A percentile compares a stretch with the other conserved stretches of the same genome.
Conservation (phyloP, 306 rosid genomes). For the Abrus precatorius region DNA sequence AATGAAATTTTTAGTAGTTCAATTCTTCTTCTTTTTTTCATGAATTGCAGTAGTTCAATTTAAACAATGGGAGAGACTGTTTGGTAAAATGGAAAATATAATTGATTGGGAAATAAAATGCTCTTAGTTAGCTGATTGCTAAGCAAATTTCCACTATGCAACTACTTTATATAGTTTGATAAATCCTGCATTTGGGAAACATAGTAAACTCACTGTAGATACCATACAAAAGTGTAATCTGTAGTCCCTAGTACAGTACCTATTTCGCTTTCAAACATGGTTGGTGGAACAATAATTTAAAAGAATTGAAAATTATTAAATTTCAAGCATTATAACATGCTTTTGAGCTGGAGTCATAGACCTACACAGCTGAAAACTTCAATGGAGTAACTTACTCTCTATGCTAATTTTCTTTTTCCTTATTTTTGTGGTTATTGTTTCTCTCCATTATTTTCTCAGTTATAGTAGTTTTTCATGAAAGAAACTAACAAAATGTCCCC, state of each 20-base stretch:
- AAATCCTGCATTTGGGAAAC: slow-evolving; percentile 36
- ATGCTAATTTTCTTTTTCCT: neutral
- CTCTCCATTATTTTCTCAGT: neutral
- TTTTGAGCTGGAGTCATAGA: neutral
- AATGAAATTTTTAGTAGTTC: no score
- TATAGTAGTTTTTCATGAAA: neutral
- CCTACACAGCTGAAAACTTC: slow-evolving; percentile 5
- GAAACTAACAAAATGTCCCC: slow-evolving; percentile 36
- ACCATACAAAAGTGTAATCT: slow-evolving; percentile 24
- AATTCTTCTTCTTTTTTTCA: no score
- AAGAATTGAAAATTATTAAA: slow-evolving; percentile 1
- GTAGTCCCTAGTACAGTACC: neutral
- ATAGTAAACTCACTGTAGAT: slow-evolving; percentile 32
- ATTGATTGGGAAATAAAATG: neutral
- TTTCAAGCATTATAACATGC: slow-evolving; percentile 2
- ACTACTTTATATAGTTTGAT: slow-evolving; percentile 28
- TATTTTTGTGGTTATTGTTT: neutral
- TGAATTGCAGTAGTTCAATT: no score
- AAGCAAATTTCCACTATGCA: slow-evolving; percentile 21
- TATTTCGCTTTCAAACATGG: slow-evolving; percentile 31
- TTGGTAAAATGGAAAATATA: neutral
- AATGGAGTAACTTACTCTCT: neutral
- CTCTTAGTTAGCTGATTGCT: neutral
- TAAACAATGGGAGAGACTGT: neutral
- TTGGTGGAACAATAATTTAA: slow-evolving; percentile 31